phyloP scores from a whole-genome alignment of 1,284 basidiomycete species.

The Ganoderma meredithae region DNA sequence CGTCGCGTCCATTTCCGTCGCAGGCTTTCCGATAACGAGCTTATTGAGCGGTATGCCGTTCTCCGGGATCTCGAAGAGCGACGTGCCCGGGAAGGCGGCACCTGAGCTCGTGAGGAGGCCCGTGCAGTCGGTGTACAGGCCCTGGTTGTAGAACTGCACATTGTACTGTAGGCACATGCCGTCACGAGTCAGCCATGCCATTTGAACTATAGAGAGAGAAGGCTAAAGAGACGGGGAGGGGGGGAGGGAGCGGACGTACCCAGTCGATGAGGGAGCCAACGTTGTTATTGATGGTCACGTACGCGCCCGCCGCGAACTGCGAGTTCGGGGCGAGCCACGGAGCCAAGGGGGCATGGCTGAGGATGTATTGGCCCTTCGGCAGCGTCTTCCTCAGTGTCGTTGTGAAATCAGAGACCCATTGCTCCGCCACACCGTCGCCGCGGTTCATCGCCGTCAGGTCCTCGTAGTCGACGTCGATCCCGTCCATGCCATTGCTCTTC shows the following conservation, averaged over 20 bases:
- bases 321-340: slow-evolving; percentile 60
- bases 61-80: slow-evolving; percentile 65
- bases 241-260: slow-evolving; percentile 38
- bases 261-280: slow-evolving; percentile 58
- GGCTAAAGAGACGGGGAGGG: too few relatives aligned
- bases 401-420: slow-evolving; percentile 54
- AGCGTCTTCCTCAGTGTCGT: slow-evolving; percentile 43
- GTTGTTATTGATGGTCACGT: slow-evolving; percentile 58
- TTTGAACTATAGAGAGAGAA: background rate
- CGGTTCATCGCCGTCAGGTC: slow-evolving; percentile 55
- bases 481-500: slow-evolving; percentile 48
- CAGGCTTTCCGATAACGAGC: slow-evolving; percentile 70
- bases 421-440: slow-evolving; percentile 46
- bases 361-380: slow-evolving; percentile 44
- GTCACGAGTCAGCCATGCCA: too few relatives aligned
- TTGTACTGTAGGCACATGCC: slow-evolving; percentile 48
- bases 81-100: slow-evolving; percentile 34
- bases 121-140: slow-evolving; percentile 54
- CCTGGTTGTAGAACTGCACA: slow-evolving; percentile 66
- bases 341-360: slow-evolving; percentile 53
- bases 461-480: slow-evolving; percentile 67
- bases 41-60: slow-evolving; percentile 57
- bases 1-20: slow-evolving; percentile 50
- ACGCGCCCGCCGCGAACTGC: slow-evolving; percentile 64
- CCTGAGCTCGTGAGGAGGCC: slow-evolving; percentile 53